Conservation (phyloP, 2,329 filamentous ascomycete species). For the Curvularia lunata region DNA sequence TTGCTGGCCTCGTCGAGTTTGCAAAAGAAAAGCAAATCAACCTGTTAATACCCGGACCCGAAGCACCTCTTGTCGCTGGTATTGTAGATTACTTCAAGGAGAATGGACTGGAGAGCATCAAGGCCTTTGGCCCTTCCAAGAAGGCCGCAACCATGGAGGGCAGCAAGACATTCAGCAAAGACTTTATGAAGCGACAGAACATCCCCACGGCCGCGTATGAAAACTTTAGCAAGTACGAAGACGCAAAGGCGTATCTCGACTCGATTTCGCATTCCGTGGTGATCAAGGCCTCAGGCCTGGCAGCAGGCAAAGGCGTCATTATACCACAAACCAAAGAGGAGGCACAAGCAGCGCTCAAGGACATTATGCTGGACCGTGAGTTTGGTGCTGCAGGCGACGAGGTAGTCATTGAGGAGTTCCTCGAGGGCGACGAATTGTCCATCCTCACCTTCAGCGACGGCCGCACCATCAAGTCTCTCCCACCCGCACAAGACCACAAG, state of each 20-base stretch:
- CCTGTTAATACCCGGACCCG: slow-evolving; percentile 87
- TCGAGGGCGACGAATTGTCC: slow-evolving; percentile 90
- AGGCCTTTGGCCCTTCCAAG: slow-evolving; percentile 84
- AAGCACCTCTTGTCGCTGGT: slow-evolving; percentile 91
- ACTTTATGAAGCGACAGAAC: slow-evolving; percentile 90
- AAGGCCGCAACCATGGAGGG: slow-evolving; percentile 90
- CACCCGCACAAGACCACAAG: slow-evolving; percentile 96
- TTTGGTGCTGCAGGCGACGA: slow-evolving; percentile 88
- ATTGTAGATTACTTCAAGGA: slow-evolving; percentile 80
- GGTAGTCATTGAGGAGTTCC: slow-evolving; percentile 93
- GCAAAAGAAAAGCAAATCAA: slow-evolving; percentile 76
- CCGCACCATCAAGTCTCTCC: slow-evolving; percentile 79
- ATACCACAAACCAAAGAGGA: slow-evolving; percentile 83
- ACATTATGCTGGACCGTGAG: slow-evolving; percentile 87
- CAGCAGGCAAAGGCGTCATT: slow-evolving; percentile 94
- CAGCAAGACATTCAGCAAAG: slow-evolving; percentile 95
- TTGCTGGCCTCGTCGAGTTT: slow-evolving; percentile 75
- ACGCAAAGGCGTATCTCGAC: slow-evolving; percentile 73
- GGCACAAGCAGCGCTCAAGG: slow-evolving; percentile 78
- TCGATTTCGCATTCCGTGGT: slow-evolving; percentile 59
- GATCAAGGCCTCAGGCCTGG: slow-evolving; percentile 91
- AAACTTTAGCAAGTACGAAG: slow-evolving; percentile 81
- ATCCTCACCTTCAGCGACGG: slow-evolving; percentile 93
- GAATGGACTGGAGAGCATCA: slow-evolving; percentile 60
- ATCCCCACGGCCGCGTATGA: slow-evolving; percentile 92